Conservation (phyloP, 257 asterid species). For the Ophiorrhiza pumila region DNA sequence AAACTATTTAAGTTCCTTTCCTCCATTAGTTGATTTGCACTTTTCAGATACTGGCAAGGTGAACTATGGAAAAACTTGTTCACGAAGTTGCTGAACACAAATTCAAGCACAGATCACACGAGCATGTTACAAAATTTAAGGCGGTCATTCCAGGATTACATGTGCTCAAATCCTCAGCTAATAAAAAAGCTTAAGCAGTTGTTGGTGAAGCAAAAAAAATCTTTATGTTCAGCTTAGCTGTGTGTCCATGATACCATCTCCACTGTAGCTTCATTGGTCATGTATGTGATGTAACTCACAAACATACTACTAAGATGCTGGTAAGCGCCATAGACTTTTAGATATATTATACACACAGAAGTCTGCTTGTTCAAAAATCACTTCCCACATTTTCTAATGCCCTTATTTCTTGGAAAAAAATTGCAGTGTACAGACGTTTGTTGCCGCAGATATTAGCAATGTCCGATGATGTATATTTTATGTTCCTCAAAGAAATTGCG, state of each 20-base stretch:
- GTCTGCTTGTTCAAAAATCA: not conserved
- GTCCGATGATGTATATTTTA: not conserved
- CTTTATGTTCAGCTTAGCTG: conserved; percentile 62
- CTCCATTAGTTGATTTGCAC: not conserved
- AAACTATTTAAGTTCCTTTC: not conserved
- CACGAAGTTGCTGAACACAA: conserved; percentile 53
- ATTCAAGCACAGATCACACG: conserved; percentile 57
- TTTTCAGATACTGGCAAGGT: conserved; percentile 71
- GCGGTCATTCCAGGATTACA: conserved; percentile 65
- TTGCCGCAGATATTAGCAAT: not conserved
- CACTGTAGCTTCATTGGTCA: not conserved
- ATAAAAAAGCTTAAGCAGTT: conserved; percentile 65
- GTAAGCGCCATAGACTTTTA: not conserved
- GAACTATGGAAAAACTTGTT: conserved; percentile 78
- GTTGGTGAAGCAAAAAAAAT: conserved; percentile 64
- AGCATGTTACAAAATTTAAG: conserved; percentile 49
- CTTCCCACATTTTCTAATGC: not conserved
- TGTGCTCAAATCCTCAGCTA: conserved; percentile 69
- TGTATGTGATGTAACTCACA: not conserved
- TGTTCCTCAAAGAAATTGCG: not conserved
- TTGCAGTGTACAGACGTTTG: not conserved
- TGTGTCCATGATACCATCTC: not conserved
- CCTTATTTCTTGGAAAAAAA: not conserved
- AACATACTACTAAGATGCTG: not conserved
- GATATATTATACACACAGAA: not conserved